These are phyloP conservation scores for Botryotinia globosa DNA, from an alignment of 2,329 filamentous ascomycete genomes.

Conservation along the genomic window DNA sequence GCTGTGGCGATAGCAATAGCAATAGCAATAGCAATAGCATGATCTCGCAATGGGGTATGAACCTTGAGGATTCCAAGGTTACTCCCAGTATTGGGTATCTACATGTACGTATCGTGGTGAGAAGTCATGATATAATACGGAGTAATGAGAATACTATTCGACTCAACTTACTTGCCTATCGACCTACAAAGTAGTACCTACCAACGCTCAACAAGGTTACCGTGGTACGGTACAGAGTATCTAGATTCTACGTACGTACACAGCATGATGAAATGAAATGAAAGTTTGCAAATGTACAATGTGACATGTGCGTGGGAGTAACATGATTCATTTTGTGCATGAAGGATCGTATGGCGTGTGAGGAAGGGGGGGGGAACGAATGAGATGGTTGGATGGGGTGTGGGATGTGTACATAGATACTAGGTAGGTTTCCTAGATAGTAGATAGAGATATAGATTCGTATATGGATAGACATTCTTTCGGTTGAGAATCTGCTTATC, in stretches of 20 bases:
- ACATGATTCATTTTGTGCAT: not conserved
- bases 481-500: not conserved
- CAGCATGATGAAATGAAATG: not conserved
- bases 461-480: not conserved
- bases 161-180: rapidly evolving
- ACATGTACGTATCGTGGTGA: not conserved
- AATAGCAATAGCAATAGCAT: not conserved
- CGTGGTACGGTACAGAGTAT: not conserved
- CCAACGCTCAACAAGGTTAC: not conserved
- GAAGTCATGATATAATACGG: not conserved
- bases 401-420: no score
- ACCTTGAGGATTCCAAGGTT: no score
- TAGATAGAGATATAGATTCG: no score
- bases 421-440: no score
- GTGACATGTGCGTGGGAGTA: no score
- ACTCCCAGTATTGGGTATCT: no score
- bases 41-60: not conserved
- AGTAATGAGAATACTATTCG: not conserved
- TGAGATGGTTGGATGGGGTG: not conserved
- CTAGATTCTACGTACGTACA: not conserved
- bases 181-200: not conserved
- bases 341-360: not conserved
- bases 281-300: not conserved
- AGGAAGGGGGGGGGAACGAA: not conserved
- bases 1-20: not conserved